Evolutionary conservation across 2,329 filamentous ascomycete genomes (phyloP).

Genomic region (Cyphellophora europaea): DNA sequence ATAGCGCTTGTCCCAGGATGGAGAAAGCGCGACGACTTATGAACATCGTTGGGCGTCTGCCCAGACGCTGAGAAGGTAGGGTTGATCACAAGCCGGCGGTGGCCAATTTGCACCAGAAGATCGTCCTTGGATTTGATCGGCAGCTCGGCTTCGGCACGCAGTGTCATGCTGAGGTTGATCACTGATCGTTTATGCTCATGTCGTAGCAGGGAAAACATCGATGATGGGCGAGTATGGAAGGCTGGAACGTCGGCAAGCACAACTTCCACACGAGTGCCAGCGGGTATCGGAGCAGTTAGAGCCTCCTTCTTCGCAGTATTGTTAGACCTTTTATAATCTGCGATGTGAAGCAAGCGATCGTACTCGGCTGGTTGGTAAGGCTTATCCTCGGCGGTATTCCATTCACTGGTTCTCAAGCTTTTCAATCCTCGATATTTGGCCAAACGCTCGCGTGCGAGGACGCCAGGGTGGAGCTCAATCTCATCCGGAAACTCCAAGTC

Average conservation of each 20-base stretch:
- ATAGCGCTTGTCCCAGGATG: slow-evolving; percentile 86
- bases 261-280: slow-evolving; percentile 69
- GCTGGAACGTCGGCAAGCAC: slow-evolving; percentile 1
- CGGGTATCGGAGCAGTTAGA: slow-evolving; percentile 73
- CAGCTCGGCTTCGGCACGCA: slow-evolving; percentile 64
- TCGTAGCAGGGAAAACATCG: slow-evolving; percentile 76
- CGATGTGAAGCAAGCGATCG: slow-evolving; percentile 72
- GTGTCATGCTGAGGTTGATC: slow-evolving; percentile 80
- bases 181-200: slow-evolving; percentile 93
- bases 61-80: slow-evolving; percentile 85
- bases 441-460: slow-evolving; percentile 75
- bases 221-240: slow-evolving; percentile 50
- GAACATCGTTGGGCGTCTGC: slow-evolving; percentile 88
- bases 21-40: slow-evolving; percentile 89
- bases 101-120: slow-evolving; percentile 81
- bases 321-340: slow-evolving; percentile 80
- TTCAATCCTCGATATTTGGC: slow-evolving; percentile 85
- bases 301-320: slow-evolving; percentile 71
- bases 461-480: slow-evolving; percentile 84
- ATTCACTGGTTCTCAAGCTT: slow-evolving; percentile 75
- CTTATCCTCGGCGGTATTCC: slow-evolving; percentile 81
- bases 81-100: slow-evolving; percentile 76
- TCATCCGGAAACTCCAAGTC: slow-evolving; percentile 96
- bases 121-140: slow-evolving; percentile 89
- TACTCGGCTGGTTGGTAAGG: slow-evolving; percentile 85